Evolutionary conservation across 176 grass and related monocot species (phyloP).

Genomic region (Oryza longistaminata): DNA sequence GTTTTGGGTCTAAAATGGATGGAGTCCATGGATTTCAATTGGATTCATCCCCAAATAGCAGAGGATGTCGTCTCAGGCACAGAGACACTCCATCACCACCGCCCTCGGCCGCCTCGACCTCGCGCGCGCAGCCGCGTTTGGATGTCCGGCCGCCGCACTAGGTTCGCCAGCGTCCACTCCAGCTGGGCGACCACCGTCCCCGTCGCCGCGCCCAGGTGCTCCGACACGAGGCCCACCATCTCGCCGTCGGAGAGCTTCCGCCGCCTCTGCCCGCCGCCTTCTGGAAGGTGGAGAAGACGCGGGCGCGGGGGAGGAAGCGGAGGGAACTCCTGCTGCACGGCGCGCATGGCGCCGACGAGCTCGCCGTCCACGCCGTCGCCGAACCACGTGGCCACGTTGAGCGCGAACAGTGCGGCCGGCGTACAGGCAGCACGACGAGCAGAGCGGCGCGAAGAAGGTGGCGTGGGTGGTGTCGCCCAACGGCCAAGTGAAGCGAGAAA

Average conservation of each 20-base stretch:
- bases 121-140: background rate
- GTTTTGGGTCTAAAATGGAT: too few relatives aligned
- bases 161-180: background rate
- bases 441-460: too few relatives aligned
- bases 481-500: too few relatives aligned
- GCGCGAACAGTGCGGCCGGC: constrained; percentile 20
- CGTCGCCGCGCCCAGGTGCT: background rate
- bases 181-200: background rate
- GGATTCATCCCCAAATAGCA: too few relatives aligned
- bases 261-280: background rate
- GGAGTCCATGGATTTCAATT: too few relatives aligned
- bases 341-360: background rate
- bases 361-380: constrained; percentile 1
- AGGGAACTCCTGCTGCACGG: constrained; percentile 9
- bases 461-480: too few relatives aligned
- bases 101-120: constrained; percentile 23
- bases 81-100: constrained; percentile 31
- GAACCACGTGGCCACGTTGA: constrained; percentile 28
- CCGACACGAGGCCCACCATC: background rate
- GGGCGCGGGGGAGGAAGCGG: background rate
- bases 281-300: background rate
- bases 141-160: background rate
- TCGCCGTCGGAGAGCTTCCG: background rate
- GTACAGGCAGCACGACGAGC: background rate
- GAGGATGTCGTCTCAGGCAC: background rate